phyloP scores from a whole-genome alignment of 176 grass and related monocot species.

The Triticum monococcum region DNA sequence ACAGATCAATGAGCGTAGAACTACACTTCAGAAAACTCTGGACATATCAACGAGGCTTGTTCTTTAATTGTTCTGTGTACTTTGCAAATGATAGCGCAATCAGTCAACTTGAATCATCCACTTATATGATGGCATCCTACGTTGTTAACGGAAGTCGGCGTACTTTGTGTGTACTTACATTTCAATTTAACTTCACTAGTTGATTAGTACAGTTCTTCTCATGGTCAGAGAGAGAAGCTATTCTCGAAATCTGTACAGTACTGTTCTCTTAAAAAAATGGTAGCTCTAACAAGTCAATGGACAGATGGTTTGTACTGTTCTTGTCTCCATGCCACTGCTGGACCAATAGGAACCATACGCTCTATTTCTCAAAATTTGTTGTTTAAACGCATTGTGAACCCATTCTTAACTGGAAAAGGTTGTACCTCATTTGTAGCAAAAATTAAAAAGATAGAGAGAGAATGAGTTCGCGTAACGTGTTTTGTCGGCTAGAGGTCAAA shows the following conservation, averaged over 20 bases:
- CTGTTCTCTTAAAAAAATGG: background rate
- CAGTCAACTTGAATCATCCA: slow-evolving; percentile 15
- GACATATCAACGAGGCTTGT: background rate
- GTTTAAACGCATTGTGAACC: background rate
- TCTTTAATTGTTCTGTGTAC: background rate
- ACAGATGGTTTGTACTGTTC: slow-evolving; percentile 17
- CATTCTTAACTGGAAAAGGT: slow-evolving; percentile 29
- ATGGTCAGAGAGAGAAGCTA: background rate
- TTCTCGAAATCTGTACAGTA: background rate
- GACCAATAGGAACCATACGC: slow-evolving; percentile 24
- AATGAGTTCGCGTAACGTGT: slow-evolving; percentile 6
- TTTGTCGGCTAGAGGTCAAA: slow-evolving; percentile 34
- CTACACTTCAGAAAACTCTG: background rate
- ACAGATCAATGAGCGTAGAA: background rate
- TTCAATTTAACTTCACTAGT: background rate
- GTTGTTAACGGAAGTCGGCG: background rate
- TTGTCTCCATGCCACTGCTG: slow-evolving; percentile 27
- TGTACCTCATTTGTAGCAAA: slow-evolving; percentile 17
- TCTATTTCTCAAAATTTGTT: slow-evolving; percentile 17
- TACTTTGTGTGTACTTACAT: slow-evolving; percentile 13
- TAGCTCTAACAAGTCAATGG: slow-evolving; percentile 26
- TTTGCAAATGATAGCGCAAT: slow-evolving; percentile 10
- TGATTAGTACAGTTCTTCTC: background rate
- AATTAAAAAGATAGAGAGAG: background rate
- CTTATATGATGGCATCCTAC: slow-evolving; percentile 1